Evolutionary conservation across 192 early-diverging fungal species (phyloP).

Genomic region (Coemansia umbellata): DNA sequence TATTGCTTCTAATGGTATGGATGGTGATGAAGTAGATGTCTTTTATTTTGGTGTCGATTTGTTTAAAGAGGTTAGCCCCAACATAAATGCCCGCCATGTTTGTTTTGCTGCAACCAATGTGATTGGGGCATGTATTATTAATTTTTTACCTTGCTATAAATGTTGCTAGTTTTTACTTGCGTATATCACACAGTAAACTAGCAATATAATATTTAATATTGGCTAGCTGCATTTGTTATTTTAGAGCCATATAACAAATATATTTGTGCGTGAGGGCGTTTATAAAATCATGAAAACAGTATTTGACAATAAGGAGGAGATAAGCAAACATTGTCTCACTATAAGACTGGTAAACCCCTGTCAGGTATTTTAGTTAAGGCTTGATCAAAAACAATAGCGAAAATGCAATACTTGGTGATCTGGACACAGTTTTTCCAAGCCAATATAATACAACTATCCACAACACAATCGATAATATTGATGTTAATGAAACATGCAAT

Average conservation of each 20-base stretch:
- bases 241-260: constrained; percentile 1
- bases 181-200: no score
- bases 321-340: constrained; percentile 52
- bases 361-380: constrained; percentile 57
- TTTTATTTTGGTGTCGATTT: no score
- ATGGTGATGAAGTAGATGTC: no score
- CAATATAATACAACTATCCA: constrained; percentile 64
- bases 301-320: constrained; percentile 25
- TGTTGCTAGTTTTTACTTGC: no score
- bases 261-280: constrained; percentile 51
- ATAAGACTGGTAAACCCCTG: constrained; percentile 56
- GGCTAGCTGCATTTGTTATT: no score
- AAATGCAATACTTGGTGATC: constrained; percentile 55
- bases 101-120: constrained; percentile 53
- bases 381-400: constrained; percentile 62
- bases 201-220: no score
- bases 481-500: no score
- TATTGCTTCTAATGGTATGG: no score
- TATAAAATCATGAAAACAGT: constrained; percentile 47
- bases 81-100: constrained; percentile 57
- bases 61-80: constrained; percentile 21
- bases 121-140: constrained; percentile 7
- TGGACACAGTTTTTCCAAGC: constrained; percentile 65
- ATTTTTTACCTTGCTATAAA: not conserved
- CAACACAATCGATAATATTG: constrained; percentile 17